Base-by-base conservation (phyloP, 2,329 filamentous ascomycete genomes). In the Tothia fuscella region DNA sequence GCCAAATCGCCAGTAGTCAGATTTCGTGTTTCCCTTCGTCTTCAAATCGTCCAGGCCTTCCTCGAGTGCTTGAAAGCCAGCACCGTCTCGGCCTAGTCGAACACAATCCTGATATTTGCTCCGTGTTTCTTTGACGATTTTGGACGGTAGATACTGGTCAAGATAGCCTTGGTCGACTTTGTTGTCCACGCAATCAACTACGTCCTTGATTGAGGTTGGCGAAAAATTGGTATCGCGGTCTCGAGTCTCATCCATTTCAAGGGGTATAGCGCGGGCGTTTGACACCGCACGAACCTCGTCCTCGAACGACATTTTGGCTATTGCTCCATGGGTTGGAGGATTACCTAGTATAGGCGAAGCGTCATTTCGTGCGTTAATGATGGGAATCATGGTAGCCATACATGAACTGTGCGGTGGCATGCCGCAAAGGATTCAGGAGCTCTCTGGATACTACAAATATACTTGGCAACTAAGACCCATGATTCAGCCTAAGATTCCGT, bases 1-100 rank as follows among this genome's bases (percentile, higher is more conserved):
- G 21, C 29, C 22, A 20, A 41, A 31, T 24, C 28, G 20, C 39
- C 39, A 41, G 21, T 33, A 34, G n/a, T 41, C 39, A 16, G 31
- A 34, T 6, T 31, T 31, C 16, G 30, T 29, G 20, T 28, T 31
- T 4, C 24, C 14, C 21, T 5, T 19, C 35, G 17, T 14, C 10
- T 32, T 41, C 5, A 41, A 17, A 10, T 14, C 19, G 6, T 41
- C 21, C 16, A 41, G 22, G 3, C 29, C 39, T 3, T 41, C 29
- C 14, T 41, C 39, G 12, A 33, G 30, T 21, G 39, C 39, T 37
- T 37, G 17, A 5, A 37, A 17, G 13, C 21, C 39, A 34, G 22
- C 29, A 24, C 30, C 26, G n/a, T 41, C 30, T n/a, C 35, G 20
- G 2, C 35, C 35, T 17, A 37, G 28, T 9, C 35, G 39, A 4